phyloP scores from a whole-genome alignment of 495 filamentous ascomycete species.

The Letharia lupina region DNA sequence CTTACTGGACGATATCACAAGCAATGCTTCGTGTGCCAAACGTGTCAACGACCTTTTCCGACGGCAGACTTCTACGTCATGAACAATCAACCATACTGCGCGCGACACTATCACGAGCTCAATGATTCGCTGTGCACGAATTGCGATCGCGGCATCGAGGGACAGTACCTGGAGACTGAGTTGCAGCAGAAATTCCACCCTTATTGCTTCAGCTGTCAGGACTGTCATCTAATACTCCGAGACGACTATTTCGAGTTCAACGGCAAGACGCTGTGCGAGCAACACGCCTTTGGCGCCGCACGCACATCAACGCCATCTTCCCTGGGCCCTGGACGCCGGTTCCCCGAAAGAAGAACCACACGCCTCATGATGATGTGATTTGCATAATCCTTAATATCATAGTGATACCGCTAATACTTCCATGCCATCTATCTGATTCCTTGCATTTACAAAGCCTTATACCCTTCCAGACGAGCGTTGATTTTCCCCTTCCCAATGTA shows the following conservation, averaged over 20 bases:
- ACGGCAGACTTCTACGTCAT: slow-evolving; percentile 91
- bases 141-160: slow-evolving; percentile 83
- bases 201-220: slow-evolving; percentile 71
- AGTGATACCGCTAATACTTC: slow-evolving; percentile 14
- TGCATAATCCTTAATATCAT: slow-evolving; percentile 18
- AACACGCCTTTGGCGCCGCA: slow-evolving; percentile 63
- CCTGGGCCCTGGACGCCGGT: slow-evolving; percentile 37
- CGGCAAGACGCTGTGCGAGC: slow-evolving; percentile 68
- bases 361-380: slow-evolving; percentile 77
- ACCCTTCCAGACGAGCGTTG: slow-evolving; percentile 21
- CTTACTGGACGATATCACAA: slow-evolving; percentile 92
- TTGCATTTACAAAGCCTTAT: slow-evolving; percentile 16
- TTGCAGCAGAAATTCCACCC: slow-evolving; percentile 74
- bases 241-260: slow-evolving; percentile 67
- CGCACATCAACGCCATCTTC: slow-evolving; percentile 33
- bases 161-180: slow-evolving; percentile 86
- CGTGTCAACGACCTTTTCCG: slow-evolving; percentile 71
- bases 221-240: slow-evolving; percentile 49
- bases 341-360: slow-evolving; percentile 71
- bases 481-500: not conserved
- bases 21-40: slow-evolving; percentile 83
- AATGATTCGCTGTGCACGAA: slow-evolving; percentile 76
- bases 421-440: slow-evolving; percentile 13
- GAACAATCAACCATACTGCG: slow-evolving; percentile 79
- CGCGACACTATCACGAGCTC: slow-evolving; percentile 83